Percentiles rank a stretch among this genome's conserved stretches.
phyloP scores from a whole-genome alignment of 2,329 filamentous ascomycete species.

The Clathrospora elynae region DNA sequence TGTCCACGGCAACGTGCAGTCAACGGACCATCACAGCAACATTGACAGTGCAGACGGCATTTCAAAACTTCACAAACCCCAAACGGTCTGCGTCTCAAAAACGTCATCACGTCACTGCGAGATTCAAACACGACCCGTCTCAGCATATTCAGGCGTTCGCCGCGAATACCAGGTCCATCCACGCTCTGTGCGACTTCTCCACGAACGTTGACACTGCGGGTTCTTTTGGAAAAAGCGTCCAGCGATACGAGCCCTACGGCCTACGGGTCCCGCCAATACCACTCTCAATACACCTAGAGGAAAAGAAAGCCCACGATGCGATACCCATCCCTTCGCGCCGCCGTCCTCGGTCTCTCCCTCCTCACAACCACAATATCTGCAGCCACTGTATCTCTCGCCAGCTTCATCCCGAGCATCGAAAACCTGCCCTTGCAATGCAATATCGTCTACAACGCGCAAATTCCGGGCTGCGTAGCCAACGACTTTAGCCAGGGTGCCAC shows the following conservation, averaged over 20 bases:
- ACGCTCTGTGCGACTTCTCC: conserved; percentile 9
- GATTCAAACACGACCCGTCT: conserved; percentile 35
- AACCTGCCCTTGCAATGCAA: conserved; percentile 49
- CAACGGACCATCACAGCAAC: conserved; percentile 14
- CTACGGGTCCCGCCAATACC: conserved; percentile 12
- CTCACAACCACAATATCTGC: conserved; percentile 27
- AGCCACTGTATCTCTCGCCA: conserved; percentile 50
- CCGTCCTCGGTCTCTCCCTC: conserved; percentile 30
- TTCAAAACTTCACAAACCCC: conserved; percentile 26
- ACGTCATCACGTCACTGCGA: conserved; percentile 17
- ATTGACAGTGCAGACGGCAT: conserved; percentile 16
- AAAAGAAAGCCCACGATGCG: conserved; percentile 29
- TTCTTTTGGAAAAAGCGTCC: too few relatives aligned
- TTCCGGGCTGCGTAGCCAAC: conserved; percentile 47
- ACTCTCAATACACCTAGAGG: conserved; percentile 12
- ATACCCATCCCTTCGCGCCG: conserved; percentile 18
- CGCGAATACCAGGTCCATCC: conserved; percentile 11
- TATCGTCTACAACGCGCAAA: conserved; percentile 48
- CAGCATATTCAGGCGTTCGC: conserved; percentile 22
- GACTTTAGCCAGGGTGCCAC: conserved; percentile 47
- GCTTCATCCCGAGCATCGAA: conserved; percentile 52
- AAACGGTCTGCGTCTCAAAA: conserved; percentile 36
- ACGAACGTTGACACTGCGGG: conserved; percentile 18
- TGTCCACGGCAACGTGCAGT: conserved; percentile 23
- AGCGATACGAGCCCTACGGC: conserved; percentile 15